phyloP scores from a whole-genome alignment of 352 stramenopile genomes.

The Peronospora belbahrii region DNA sequence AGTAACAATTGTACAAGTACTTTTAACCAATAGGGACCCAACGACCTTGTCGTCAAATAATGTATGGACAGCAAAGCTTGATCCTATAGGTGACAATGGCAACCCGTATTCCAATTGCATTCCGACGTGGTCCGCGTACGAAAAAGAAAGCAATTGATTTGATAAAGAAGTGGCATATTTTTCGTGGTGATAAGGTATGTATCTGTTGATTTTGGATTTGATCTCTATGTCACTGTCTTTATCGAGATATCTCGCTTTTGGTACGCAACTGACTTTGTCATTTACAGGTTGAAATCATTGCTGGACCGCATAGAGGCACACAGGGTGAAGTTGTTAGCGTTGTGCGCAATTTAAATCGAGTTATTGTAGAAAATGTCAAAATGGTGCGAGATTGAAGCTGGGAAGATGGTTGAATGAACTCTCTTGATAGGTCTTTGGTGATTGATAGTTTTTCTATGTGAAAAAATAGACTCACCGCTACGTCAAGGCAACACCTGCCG shows the following conservation, averaged over 20 bases:
- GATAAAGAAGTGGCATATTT: conserved; percentile 79
- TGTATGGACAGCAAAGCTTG: conserved; percentile 25
- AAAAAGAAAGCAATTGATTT: conserved; percentile 74
- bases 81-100: conserved; percentile 34
- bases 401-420: too few relatives aligned
- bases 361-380: conserved; percentile 85
- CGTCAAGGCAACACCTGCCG: conserved; percentile 68
- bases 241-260: neutral
- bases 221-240: neutral
- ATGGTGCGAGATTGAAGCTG: conserved; percentile 68
- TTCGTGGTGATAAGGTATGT: conserved; percentile 63
- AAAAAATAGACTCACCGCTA: conserved; percentile 58
- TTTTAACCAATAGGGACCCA: conserved; percentile 19
- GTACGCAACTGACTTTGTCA: neutral
- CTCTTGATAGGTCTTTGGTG: too few relatives aligned
- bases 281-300: conserved; percentile 71
- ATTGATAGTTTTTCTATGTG: conserved; percentile 3
- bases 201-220: neutral
- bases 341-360: conserved; percentile 65
- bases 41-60: too few relatives aligned
- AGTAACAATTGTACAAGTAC: too few relatives aligned
- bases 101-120: conserved; percentile 69
- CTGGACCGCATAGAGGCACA: conserved; percentile 75
- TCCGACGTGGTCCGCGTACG: conserved; percentile 63
- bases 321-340: conserved; percentile 68